These are phyloP conservation scores for Kingdonia uniflora DNA, from an alignment of 164 flowering plant species.

Conservation along the genomic window DNA sequence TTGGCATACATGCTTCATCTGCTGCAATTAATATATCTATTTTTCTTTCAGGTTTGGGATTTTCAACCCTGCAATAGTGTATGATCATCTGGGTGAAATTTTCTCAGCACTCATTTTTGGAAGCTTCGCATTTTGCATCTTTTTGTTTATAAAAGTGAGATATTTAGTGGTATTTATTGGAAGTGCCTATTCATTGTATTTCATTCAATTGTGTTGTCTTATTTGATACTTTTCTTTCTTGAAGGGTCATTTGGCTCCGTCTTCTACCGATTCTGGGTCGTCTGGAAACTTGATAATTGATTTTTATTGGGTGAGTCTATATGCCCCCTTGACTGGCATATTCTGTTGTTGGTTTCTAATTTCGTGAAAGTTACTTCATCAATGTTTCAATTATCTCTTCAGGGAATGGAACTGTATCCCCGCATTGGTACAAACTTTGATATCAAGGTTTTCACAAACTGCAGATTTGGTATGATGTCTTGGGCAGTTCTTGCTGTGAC, in stretches of 20 bases:
- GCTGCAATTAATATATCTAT: background rate
- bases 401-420: slow-evolving; percentile 99
- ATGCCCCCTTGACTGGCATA: too few species aligned
- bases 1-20: too few species aligned
- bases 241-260: slow-evolving; percentile 97
- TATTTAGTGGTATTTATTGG: background rate
- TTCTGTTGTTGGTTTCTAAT: too few species aligned
- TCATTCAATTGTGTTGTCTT: background rate
- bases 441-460: slow-evolving; percentile 93
- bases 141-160: slow-evolving; percentile 90
- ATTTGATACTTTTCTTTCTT: slow-evolving; percentile 1
- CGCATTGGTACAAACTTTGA: slow-evolving; percentile 94
- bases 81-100: slow-evolving; percentile 95
- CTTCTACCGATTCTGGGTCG: slow-evolving; percentile 92
- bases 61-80: slow-evolving; percentile 78
- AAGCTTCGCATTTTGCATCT: slow-evolving; percentile 83
- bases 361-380: too few species aligned
- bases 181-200: background rate
- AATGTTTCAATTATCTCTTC: slow-evolving; percentile 10
- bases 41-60: slow-evolving; percentile 85
- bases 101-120: slow-evolving; percentile 87
- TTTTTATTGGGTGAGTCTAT: slow-evolving; percentile 89
- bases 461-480: slow-evolving; percentile 99
- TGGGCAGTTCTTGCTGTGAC: slow-evolving; percentile 99
- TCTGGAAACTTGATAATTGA: slow-evolving; percentile 82